Evolutionary conservation across 805 yeast genomes (phyloP).

Genomic region (Candida dajiaensis): DNA sequence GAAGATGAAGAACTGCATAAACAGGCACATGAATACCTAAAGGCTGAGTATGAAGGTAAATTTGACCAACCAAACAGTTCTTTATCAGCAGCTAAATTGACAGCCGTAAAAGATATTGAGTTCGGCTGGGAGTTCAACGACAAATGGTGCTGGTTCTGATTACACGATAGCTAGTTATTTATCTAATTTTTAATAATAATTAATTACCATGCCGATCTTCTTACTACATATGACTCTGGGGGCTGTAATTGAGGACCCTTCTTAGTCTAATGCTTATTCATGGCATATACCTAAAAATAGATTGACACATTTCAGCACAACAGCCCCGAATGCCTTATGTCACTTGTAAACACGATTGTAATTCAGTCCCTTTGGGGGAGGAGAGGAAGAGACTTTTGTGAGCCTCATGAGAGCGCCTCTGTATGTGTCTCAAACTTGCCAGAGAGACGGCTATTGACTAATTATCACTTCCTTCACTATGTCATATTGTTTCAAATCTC

Average conservation of each 20-base stretch:
- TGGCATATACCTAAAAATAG: neutral
- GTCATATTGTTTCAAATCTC: neutral
- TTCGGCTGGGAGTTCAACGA: constrained; percentile 38
- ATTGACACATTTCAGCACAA: neutral
- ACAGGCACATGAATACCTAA: constrained; percentile 5
- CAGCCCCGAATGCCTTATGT: neutral
- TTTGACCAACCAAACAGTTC: constrained; percentile 30
- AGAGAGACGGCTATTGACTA: too few species aligned
- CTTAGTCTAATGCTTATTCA: neutral
- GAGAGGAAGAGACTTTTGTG: too few species aligned
- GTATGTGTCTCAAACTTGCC: too few species aligned
- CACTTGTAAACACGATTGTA: neutral
- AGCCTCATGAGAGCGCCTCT: too few species aligned
- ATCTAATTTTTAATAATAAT: too few species aligned
- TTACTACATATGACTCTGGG: neutral
- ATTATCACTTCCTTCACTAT: too few species aligned
- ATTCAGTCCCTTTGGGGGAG: too few species aligned
- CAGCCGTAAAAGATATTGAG: constrained; percentile 20
- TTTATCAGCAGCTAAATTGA: constrained; percentile 34
- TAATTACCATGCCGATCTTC: too few species aligned
- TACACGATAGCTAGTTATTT: too few species aligned
- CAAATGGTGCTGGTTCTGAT: constrained; percentile 45
- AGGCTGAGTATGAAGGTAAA: constrained; percentile 7
- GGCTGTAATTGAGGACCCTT: neutral
- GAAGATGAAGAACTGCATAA: constrained; percentile 1